Conservation (phyloP, 495 filamentous ascomycete species). For the Astrothelium macrocarpum region DNA sequence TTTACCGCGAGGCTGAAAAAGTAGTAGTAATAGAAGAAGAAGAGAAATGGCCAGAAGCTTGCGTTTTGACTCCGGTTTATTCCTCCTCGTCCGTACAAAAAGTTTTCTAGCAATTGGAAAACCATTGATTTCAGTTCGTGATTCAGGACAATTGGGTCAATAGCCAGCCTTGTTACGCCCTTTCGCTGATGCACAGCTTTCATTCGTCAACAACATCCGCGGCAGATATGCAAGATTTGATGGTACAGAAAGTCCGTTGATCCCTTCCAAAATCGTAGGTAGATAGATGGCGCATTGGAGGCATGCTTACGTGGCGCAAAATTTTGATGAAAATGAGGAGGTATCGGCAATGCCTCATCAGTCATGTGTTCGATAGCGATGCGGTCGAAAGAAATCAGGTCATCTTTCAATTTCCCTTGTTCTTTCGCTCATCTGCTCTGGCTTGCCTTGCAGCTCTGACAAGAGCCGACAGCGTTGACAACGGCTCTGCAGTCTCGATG, state of each 20-base stretch:
- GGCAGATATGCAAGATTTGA: neutral
- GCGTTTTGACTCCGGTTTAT: no score
- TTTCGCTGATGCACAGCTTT: neutral
- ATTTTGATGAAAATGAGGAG: neutral
- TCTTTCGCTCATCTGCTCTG: constrained; percentile 71
- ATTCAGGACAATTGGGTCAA: neutral
- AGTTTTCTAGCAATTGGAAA: no score
- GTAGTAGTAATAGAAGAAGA: no score
- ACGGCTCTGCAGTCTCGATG: constrained; percentile 62
- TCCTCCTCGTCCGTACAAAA: no score
- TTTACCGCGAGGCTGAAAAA: no score
- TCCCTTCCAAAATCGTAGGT: neutral
- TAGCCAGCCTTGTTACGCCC: neutral
- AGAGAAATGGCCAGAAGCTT: no score
- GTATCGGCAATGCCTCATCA: neutral
- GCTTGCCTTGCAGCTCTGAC: constrained; percentile 77
- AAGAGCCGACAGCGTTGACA: constrained; percentile 70
- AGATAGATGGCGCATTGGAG: neutral
- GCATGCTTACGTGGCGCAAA: no score
- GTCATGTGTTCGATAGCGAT: neutral
- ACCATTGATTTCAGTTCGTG: no score
- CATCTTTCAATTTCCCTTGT: constrained; percentile 26
- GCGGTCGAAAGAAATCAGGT: neutral
- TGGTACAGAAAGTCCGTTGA: neutral
- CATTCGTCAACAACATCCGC: neutral